phyloP scores from a whole-genome alignment of 2,329 filamentous ascomycete species.

The Whalleya microplaca region DNA sequence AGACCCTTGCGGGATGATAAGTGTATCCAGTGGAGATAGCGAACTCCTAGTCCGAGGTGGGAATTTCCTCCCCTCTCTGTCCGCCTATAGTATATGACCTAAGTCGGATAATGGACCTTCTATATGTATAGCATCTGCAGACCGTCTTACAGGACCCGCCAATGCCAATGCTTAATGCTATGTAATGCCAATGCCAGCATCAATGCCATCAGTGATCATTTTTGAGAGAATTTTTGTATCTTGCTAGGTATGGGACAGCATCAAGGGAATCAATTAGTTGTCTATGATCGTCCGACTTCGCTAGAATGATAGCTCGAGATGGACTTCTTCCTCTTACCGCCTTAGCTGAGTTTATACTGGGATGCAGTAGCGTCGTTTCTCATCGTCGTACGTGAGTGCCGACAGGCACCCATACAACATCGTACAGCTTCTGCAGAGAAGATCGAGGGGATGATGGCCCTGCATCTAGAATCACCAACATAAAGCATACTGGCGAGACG shows the following conservation, averaged over 20 bases:
- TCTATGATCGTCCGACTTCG: conserved; percentile 13
- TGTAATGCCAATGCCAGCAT: conserved; percentile 14
- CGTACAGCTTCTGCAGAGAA: conserved; percentile 28
- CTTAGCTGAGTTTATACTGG: conserved; percentile 16
- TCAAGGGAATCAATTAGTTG: conserved; percentile 16
- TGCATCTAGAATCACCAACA: conserved; percentile 17
- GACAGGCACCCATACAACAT: conserved; percentile 21
- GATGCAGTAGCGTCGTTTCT: conserved; percentile 19
- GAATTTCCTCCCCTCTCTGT: conserved; percentile 17
- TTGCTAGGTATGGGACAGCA: conserved; percentile 10
- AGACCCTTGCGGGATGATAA: conserved; percentile 7
- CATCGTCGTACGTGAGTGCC: conserved; percentile 19
- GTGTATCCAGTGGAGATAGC: conserved; percentile 24
- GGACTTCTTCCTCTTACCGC: conserved; percentile 21
- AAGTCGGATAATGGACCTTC: conserved; percentile 21
- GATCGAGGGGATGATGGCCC: conserved; percentile 20
- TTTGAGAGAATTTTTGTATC: conserved; percentile 16
- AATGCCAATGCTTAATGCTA: conserved; percentile 13
- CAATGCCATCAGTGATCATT: conserved; percentile 14
- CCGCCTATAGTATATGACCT: conserved; percentile 25
- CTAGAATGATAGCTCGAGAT: conserved; percentile 11
- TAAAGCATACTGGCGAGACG: conserved; percentile 12
- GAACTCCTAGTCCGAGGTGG: conserved; percentile 11
- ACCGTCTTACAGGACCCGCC: conserved; percentile 15
- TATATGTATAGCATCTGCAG: conserved; percentile 8